Evolutionary conservation across 2,329 filamentous ascomycete species (phyloP).

Genomic region (Sordariomycetes sp.): DNA sequence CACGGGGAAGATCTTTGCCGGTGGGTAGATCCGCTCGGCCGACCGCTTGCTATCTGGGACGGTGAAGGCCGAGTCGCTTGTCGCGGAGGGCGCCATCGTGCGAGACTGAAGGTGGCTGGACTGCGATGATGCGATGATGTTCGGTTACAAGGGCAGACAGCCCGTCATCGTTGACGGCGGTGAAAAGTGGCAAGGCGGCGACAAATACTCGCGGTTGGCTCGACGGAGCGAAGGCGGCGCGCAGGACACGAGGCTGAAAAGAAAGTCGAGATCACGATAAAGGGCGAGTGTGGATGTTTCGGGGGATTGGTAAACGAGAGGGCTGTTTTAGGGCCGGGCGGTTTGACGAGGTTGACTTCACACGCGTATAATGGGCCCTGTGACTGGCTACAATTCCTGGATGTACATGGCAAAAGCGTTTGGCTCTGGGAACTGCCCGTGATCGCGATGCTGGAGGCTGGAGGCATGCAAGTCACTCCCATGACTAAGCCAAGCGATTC

Average conservation of each 20-base stretch:
- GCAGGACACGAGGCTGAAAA: background rate
- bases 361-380: background rate
- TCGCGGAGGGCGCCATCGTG: constrained; percentile 42
- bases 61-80: constrained; percentile 29
- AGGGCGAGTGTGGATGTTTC: background rate
- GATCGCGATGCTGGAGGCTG: background rate
- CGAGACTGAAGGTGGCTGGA: constrained; percentile 1
- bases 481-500: background rate
- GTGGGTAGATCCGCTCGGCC: constrained; percentile 35
- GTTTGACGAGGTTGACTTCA: background rate
- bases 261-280: background rate
- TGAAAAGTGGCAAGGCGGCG: background rate
- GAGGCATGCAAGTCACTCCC: background rate
- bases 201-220: background rate
- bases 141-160: background rate
- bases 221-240: background rate
- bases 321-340: background rate
- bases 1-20: constrained; percentile 47
- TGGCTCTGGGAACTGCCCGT: background rate
- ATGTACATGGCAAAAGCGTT: background rate
- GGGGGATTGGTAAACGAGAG: background rate
- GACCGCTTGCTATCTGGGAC: constrained; percentile 24
- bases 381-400: background rate
- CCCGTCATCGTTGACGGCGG: background rate
- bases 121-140: constrained; percentile 6